Evolutionary conservation across 2,329 filamentous ascomycete species (phyloP).

Genomic region (Drechslera avenae): DNA sequence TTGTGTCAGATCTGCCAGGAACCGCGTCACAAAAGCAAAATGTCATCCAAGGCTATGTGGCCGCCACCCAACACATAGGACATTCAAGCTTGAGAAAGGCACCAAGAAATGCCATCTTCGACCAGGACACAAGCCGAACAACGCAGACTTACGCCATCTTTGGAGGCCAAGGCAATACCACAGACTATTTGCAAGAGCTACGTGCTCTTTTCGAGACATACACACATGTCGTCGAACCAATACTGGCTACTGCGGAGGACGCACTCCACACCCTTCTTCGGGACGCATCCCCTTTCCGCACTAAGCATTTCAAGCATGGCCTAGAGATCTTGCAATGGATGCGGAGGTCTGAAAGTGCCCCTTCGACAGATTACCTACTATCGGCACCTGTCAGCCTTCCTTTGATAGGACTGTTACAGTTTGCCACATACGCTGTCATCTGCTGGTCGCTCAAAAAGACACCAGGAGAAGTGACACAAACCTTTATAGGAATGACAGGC

Average conservation of each 20-base stretch:
- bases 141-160: slow-evolving; percentile 25
- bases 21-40: neutral
- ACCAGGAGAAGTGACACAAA: slow-evolving; percentile 38
- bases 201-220: slow-evolving; percentile 30
- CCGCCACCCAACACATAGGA: neutral
- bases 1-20: neutral
- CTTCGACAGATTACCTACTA: slow-evolving; percentile 39
- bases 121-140: slow-evolving; percentile 3
- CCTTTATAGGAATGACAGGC: slow-evolving; percentile 37
- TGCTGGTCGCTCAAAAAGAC: slow-evolving; percentile 28
- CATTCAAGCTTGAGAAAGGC: neutral
- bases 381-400: slow-evolving; percentile 50
- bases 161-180: slow-evolving; percentile 38
- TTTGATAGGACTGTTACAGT: slow-evolving; percentile 45
- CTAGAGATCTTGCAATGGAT: slow-evolving; percentile 40
- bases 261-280: neutral
- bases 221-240: neutral
- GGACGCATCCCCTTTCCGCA: neutral
- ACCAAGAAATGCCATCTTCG: slow-evolving; percentile 8
- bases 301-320: slow-evolving; percentile 18
- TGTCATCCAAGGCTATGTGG: neutral
- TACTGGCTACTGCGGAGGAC: slow-evolving; percentile 24
- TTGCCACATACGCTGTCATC: slow-evolving; percentile 28
- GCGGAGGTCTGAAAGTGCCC: slow-evolving; percentile 22
- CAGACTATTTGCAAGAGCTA: slow-evolving; percentile 33